Conservation (phyloP, 306 rosid species). For the Pterocarpus santalinus region DNA sequence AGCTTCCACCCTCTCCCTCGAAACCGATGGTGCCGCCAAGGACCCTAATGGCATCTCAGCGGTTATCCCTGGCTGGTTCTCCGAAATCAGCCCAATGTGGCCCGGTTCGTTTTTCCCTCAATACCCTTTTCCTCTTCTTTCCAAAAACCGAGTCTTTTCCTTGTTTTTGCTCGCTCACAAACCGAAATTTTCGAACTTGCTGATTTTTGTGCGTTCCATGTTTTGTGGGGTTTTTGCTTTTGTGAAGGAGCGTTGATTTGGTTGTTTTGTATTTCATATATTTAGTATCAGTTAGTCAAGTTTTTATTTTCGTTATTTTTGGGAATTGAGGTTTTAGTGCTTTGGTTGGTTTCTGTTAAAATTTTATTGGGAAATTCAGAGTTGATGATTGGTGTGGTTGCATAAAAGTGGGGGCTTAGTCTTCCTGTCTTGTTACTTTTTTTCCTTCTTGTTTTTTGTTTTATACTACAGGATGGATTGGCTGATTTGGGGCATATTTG, state of each 20-base stretch:
- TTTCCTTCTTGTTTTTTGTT: too few relatives aligned
- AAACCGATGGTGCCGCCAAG: slow-evolving; percentile 27
- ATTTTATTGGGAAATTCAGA: too few relatives aligned
- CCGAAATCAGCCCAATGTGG: slow-evolving; percentile 99
- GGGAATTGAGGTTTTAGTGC: not conserved
- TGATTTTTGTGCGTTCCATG: not conserved
- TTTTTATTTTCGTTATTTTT: not conserved
- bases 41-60: slow-evolving; percentile 59
- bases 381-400: slow-evolving; percentile 11
- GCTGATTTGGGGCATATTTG: slow-evolving; percentile 11
- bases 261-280: slow-evolving; percentile 2
- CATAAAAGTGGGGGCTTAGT: too few relatives aligned
- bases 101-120: slow-evolving; percentile 70
- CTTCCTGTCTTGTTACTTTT: not conserved
- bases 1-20: slow-evolving; percentile 45
- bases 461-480: not conserved
- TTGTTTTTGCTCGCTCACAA: slow-evolving; percentile 19
- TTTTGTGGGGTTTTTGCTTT: slow-evolving; percentile 3
- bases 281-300: not conserved
- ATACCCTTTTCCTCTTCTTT: not conserved
- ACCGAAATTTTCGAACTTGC: not conserved
- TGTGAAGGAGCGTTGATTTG: slow-evolving; percentile 16
- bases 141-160: slow-evolving; percentile 9
- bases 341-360: not conserved
- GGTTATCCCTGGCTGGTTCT: slow-evolving; percentile 97